Conservation (phyloP, 2,329 filamentous ascomycete species). For the Tolypocladium cylindrosporum region DNA sequence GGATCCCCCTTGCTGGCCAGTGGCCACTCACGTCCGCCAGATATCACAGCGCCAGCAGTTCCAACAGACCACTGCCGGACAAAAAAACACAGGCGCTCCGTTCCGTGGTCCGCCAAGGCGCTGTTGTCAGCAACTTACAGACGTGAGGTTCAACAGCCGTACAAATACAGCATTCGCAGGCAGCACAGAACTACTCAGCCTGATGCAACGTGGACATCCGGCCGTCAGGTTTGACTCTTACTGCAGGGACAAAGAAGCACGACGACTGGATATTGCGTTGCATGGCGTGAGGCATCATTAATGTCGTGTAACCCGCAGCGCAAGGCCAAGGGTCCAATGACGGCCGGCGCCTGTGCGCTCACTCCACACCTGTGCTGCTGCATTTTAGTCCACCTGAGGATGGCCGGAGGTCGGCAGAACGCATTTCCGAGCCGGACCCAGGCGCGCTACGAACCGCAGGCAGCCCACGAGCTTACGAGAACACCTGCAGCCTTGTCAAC, state of each 20-base stretch:
- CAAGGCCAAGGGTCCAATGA: neutral
- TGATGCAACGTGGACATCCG: neutral
- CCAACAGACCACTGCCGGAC: neutral
- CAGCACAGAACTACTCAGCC: neutral
- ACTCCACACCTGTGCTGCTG: neutral
- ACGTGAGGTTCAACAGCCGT: neutral
- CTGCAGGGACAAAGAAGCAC: neutral
- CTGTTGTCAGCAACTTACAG: no score
- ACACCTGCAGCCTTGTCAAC: conserved; percentile 12
- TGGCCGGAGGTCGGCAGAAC: conserved; percentile 9
- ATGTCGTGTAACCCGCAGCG: neutral
- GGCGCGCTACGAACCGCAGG: no score
- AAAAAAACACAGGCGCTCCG: neutral
- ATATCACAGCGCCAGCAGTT: neutral
- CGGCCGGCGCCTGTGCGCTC: no score
- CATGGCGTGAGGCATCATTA: neutral
- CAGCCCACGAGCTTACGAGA: conserved; percentile 13
- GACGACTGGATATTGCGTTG: neutral
- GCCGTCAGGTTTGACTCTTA: neutral
- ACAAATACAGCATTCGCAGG: neutral
- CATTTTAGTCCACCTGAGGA: neutral
- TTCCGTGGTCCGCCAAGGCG: no score
- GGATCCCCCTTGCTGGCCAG: neutral
- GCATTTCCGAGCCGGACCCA: neutral
- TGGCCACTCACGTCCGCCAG: neutral